Evolutionary conservation across 257 asterid species (phyloP), one percentile per base, ranked within the genome.

Genomic region (Catharanthus roseus): DNA sequence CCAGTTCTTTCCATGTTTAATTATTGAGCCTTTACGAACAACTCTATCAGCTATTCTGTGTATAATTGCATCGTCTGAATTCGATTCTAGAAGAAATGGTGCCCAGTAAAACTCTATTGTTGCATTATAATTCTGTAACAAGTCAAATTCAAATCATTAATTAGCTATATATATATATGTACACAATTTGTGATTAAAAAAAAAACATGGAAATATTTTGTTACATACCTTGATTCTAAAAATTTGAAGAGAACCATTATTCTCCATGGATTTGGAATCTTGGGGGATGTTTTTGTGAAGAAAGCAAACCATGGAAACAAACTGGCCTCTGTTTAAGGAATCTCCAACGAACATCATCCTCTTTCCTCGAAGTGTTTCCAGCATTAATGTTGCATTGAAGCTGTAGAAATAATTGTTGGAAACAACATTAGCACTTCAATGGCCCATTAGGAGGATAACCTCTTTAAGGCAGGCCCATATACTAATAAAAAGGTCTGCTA

Each of bases 21-120:
- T 83, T 1, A 93, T 86, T 1, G 97, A 81, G 0, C 88, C 91
- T 71, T 87, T 85, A 3, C 86, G 79, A 1, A 93, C 87, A 6
- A 85, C 68, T 74, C 96, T 78, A n/a, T 87, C 87, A 0, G 68
- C 45, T 12, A 78, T 72, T 63, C 90, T 78, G 73, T 91, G 98
- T 41, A 80, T 71, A 1, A 55, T 55, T 0, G 96, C 89, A 72
- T 91, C 90, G 10, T 93, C 98, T 0, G 97, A 72, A 72, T 93
- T 93, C 15, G 98, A 93, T 74, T 91, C 96, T 4, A 93, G 78
- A 4, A 93, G 83, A 73, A 89, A 86, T 13, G 97, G 98, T 1
- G 92, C 93, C 98, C 98, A 93, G 19, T 93, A 87, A 77, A 80
- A 93, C 78, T 86, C 97, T 15, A 93, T 77, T 1, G 85, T 86